Evolutionary conservation across 2,329 filamentous ascomycete species (phyloP), one percentile per base, ranked within the genome.

Genomic region (Colletotrichum scovillei): DNA sequence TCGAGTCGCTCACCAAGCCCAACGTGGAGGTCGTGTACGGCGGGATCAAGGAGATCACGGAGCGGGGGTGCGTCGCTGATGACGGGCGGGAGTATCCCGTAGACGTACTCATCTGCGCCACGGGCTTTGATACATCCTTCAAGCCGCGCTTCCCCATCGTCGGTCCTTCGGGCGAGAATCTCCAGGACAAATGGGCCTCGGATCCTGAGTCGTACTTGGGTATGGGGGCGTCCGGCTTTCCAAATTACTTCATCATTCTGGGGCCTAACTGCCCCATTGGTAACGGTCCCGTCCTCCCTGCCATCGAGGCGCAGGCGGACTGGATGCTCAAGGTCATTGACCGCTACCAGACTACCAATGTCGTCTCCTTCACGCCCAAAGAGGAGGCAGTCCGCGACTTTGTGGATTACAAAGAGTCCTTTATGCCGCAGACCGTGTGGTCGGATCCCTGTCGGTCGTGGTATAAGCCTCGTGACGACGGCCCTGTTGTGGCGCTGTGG

Each of bases 321-420:
- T 88, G 87, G 79, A 84, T 88, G 74, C 82, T 85, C 75, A 85
- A 86, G 74, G 77, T 88, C 52, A 83, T 89, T 71, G 84, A 88
- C 78, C 84, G 86, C 52, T 86, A 84, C 75, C 84, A 88, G 77
- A 86, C 83, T 3, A 81, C 87, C 76, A 83, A 86, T 77, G 85
- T 89, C 67, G 77, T 78, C 5, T 80, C 83, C 5, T 84, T 87
- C 53, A 78, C 82, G 9, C 84, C 88, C 12, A 87, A 87, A 76
- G 77, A 80, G 0, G 82, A 83, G 22, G 86, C 84, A 1, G 84
- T 89, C 8, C 78, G 80, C 12, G 89, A 90, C 73, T 90, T 90
- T 78, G 83, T 86, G 69, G 80, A 80, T 4, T 82, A 84, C 79
- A 84, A 84, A 55, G 84, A 87, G 69, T 74, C 78, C 11, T 87